A percentile compares a stretch with the other conserved stretches of the same genome.
Evolutionary conservation across 495 filamentous ascomycete species (phyloP).

Genomic region (Bombardia bombarda): DNA sequence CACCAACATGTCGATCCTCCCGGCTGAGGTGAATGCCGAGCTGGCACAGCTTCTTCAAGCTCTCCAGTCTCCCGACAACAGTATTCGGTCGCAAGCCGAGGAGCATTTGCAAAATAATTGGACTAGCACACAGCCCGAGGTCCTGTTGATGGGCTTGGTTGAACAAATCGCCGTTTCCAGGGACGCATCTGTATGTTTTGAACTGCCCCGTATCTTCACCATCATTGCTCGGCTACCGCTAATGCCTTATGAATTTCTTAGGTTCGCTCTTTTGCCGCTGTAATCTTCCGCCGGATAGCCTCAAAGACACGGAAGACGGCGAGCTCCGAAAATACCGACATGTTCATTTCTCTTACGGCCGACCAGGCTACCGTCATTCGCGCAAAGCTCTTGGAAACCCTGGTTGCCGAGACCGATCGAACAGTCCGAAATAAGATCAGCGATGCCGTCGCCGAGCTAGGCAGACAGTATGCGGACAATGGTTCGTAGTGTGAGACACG

Average conservation of each 20-base stretch:
- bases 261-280: conserved; percentile 83
- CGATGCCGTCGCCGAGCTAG: conserved; percentile 91
- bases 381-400: conserved; percentile 67
- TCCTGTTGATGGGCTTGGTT: conserved; percentile 84
- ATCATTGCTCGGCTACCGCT: background rate
- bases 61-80: conserved; percentile 86
- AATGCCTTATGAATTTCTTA: conserved; percentile 23
- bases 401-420: conserved; percentile 60
- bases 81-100: conserved; percentile 74
- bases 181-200: conserved; percentile 55
- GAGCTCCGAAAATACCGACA: conserved; percentile 64
- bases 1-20: conserved; percentile 69
- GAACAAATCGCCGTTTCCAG: conserved; percentile 73
- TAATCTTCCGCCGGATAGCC: conserved; percentile 90
- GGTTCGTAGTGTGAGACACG: conserved; percentile 45
- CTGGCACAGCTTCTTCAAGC: conserved; percentile 79
- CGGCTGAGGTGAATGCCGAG: conserved; percentile 70
- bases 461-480: conserved; percentile 86
- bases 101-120: conserved; percentile 84
- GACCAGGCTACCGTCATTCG: conserved; percentile 72
- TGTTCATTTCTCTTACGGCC: conserved; percentile 66
- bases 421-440: conserved; percentile 88
- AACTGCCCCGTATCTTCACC: conserved; percentile 1
- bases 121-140: conserved; percentile 70
- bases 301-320: conserved; percentile 74